phyloP scores from a whole-genome alignment of 2,329 filamentous ascomycete species.

The Blastomyces percursus region DNA sequence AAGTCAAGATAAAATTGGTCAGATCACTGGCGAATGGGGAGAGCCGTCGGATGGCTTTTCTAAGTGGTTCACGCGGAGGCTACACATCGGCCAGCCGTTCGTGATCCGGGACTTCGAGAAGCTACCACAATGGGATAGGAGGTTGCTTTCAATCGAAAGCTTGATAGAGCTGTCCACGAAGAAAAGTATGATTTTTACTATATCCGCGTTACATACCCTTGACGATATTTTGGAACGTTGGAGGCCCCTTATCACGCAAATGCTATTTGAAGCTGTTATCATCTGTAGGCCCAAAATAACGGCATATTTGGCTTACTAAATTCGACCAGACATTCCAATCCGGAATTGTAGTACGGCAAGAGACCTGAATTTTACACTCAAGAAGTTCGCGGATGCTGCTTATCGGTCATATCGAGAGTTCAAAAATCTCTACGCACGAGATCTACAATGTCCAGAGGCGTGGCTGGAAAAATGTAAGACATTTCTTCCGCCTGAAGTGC shows the following conservation, averaged over 20 bases:
- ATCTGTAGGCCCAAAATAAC: background rate
- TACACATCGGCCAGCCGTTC: slow-evolving; percentile 25
- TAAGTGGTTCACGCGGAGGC: slow-evolving; percentile 22
- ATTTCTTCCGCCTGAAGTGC: slow-evolving; percentile 23
- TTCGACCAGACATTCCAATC: slow-evolving; percentile 21
- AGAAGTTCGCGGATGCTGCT: slow-evolving; percentile 23
- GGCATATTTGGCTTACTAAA: background rate
- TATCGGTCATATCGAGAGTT: slow-evolving; percentile 19
- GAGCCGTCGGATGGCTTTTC: slow-evolving; percentile 7
- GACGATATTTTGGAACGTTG: background rate
- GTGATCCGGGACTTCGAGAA: slow-evolving; percentile 26
- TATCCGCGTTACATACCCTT: background rate
- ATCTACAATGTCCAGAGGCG: slow-evolving; percentile 24
- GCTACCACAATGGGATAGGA: slow-evolving; percentile 20
- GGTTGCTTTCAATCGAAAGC: slow-evolving; percentile 21
- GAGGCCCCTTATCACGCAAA: background rate
- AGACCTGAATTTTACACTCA: slow-evolving; percentile 25
- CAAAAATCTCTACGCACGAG: slow-evolving; percentile 26
- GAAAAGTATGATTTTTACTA: slow-evolving; percentile 16
- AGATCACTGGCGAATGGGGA: background rate
- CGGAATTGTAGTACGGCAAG: slow-evolving; percentile 26
- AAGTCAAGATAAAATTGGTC: background rate
- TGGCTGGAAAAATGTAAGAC: slow-evolving; percentile 23
- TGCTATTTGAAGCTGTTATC: background rate
- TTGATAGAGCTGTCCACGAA: slow-evolving; percentile 25